These are phyloP conservation scores for Neonectria faginata DNA, from an alignment of 2,329 filamentous ascomycete species.

Conservation along the genomic window DNA sequence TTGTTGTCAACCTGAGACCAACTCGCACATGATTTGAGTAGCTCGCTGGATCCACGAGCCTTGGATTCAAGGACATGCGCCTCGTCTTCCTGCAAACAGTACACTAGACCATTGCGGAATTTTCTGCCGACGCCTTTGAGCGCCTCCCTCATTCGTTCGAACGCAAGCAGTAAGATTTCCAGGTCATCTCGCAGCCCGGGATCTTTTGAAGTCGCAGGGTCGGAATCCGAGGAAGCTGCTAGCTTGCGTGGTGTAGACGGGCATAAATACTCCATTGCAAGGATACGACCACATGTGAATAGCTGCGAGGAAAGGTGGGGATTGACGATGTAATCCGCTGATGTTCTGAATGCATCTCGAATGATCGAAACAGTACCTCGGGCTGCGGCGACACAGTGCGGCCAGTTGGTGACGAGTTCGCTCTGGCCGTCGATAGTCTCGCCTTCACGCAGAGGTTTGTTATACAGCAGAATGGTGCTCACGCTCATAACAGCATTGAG, in stretches of 20 bases:
- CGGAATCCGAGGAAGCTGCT: not conserved
- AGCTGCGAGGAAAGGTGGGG: conserved; percentile 35
- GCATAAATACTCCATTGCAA: conserved; percentile 38
- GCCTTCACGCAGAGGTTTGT: conserved; percentile 31
- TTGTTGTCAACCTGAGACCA: conserved; percentile 29
- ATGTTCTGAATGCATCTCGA: conserved; percentile 34
- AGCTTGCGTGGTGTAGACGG: conserved; percentile 16
- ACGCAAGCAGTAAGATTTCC: conserved; percentile 33
- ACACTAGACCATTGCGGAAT: conserved; percentile 38
- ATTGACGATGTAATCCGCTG: conserved; percentile 32
- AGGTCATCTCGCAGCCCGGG: conserved; percentile 36
- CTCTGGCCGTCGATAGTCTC: conserved; percentile 17
- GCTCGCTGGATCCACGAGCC: conserved; percentile 27
- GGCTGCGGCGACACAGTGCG: conserved; percentile 39
- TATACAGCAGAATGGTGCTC: conserved; percentile 39
- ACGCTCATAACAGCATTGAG: conserved; percentile 34
- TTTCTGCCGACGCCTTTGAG: conserved; percentile 36
- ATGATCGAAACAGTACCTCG: conserved; percentile 33
- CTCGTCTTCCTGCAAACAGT: conserved; percentile 32
- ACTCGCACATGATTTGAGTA: conserved; percentile 36
- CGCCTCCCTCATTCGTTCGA: conserved; percentile 31
- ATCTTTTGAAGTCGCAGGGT: conserved; percentile 5
- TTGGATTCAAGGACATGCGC: conserved; percentile 27
- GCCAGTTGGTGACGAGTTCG: conserved; percentile 38
- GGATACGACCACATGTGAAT: conserved; percentile 33